These are phyloP conservation scores for Lathyrus oleraceus DNA, from an alignment of 306 rosid species.

Conservation along the genomic window DNA sequence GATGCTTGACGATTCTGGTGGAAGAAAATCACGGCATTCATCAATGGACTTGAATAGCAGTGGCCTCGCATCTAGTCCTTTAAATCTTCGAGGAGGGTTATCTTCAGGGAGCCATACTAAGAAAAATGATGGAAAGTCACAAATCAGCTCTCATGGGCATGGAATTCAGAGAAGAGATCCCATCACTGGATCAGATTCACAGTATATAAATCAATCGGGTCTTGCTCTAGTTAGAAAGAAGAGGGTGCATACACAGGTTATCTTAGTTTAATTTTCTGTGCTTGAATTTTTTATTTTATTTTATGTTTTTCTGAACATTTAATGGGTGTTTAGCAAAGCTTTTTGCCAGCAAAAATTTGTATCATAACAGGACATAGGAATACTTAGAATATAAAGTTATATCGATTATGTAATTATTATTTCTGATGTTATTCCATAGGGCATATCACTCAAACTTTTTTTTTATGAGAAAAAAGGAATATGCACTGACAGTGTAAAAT, in stretches of 20 bases:
- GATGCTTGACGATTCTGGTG: conserved; percentile 69
- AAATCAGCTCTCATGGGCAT: conserved; percentile 51
- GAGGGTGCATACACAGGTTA: conserved; percentile 86
- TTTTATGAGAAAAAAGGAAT: no score
- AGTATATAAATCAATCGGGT: conserved; percentile 62
- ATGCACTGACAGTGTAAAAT: no score
- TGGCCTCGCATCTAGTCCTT: conserved; percentile 59
- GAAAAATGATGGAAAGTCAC: conserved; percentile 65
- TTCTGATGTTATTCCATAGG: no score
- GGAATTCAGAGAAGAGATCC: conserved; percentile 72
- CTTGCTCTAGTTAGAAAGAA: conserved; percentile 75
- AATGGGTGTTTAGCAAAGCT: background rate
- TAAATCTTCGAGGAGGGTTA: conserved; percentile 56
- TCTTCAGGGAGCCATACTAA: conserved; percentile 65
- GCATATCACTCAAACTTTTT: no score
- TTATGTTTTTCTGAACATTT: conserved; percentile 24
- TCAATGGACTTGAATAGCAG: conserved; percentile 56
- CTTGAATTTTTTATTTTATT: background rate
- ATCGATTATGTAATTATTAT: no score
- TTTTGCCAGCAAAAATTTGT: background rate
- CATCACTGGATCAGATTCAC: conserved; percentile 69
- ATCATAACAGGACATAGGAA: conserved; percentile 6
- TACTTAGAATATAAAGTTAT: background rate
- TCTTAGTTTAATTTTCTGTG: conserved; percentile 24
- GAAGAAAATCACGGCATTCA: conserved; percentile 71